A percentile compares a stretch with the other conserved stretches of the same genome.
Evolutionary conservation across 805 yeast species (phyloP).

Genomic region (Groenewaldozyma tartarivorans): DNA sequence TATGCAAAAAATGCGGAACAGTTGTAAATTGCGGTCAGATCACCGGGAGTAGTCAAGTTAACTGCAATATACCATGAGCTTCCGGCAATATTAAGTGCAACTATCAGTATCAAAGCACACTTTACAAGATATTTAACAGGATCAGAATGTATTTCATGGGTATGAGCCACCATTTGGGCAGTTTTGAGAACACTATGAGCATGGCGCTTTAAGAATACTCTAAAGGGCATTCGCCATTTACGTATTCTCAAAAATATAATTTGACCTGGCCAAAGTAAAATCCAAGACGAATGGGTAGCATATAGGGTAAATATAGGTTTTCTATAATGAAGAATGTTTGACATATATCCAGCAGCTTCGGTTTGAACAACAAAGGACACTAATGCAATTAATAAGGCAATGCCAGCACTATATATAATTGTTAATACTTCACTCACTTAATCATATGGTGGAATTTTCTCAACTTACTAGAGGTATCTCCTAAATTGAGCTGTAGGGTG

Average conservation of each 20-base stretch:
- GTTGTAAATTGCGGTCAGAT: slow-evolving; percentile 84
- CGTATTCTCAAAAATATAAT: slow-evolving; percentile 38
- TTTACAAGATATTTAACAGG: slow-evolving; percentile 35
- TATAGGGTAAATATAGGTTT: slow-evolving; percentile 52
- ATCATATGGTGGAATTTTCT: no score
- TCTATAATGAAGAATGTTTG: slow-evolving; percentile 42
- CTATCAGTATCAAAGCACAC: slow-evolving; percentile 37
- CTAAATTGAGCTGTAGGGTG: not conserved
- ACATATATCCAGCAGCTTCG: slow-evolving; percentile 65
- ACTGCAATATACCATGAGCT: slow-evolving; percentile 81
- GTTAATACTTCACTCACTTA: no score
- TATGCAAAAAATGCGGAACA: slow-evolving; percentile 86
- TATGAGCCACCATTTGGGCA: slow-evolving; percentile 16
- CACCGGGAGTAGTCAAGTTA: slow-evolving; percentile 70
- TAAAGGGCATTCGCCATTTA: slow-evolving; percentile 30
- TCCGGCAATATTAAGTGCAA: slow-evolving; percentile 66
- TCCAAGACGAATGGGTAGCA: slow-evolving; percentile 74
- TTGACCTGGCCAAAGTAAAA: slow-evolving; percentile 64
- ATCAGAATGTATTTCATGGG: slow-evolving; percentile 12
- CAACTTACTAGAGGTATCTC: not conserved
- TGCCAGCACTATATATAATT: slow-evolving; percentile 35
- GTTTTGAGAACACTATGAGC: slow-evolving; percentile 15
- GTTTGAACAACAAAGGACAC: slow-evolving; percentile 69
- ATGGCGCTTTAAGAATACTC: slow-evolving; percentile 14
- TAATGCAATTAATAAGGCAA: slow-evolving; percentile 40